Percentiles rank a stretch among this genome's conserved stretches.
These are phyloP conservation scores for Trichomonas vaginalis DNA, from an alignment of 208 protist species.

Conservation along the genomic window DNA sequence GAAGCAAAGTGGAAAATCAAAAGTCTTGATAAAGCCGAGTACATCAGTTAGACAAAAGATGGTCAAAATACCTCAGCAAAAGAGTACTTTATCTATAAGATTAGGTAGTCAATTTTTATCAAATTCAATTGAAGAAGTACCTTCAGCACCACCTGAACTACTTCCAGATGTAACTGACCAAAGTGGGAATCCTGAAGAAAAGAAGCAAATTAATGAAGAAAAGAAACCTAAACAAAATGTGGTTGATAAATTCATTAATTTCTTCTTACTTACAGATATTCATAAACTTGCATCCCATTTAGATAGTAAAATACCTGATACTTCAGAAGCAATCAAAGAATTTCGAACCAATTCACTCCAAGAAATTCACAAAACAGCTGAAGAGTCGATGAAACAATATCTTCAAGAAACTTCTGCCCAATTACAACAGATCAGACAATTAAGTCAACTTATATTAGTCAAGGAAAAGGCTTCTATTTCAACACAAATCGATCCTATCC, in stretches of 20 bases:
- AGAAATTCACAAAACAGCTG: background rate
- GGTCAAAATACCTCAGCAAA: background rate
- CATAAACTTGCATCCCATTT: background rate
- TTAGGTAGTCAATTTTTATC: background rate
- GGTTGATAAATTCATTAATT: background rate
- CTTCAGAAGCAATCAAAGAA: background rate
- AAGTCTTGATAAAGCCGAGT: background rate
- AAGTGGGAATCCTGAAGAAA: background rate
- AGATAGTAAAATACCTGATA: background rate
- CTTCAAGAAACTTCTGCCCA: background rate
- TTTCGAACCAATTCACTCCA: background rate
- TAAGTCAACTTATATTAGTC: background rate
- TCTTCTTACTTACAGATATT: background rate
- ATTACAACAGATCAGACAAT: background rate
- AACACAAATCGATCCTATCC: background rate
- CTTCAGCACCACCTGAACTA: background rate
- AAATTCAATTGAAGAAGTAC: background rate
- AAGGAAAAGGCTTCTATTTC: background rate
- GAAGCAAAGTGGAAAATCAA: background rate
- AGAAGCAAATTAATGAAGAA: background rate
- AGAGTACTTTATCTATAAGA: background rate
- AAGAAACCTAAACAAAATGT: background rate
- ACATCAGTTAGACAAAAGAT: background rate
- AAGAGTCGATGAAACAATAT: background rate
- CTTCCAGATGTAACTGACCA: background rate